Evolutionary conservation across 805 yeast genomes (phyloP).

Genomic region (Metschnikowia similis): DNA sequence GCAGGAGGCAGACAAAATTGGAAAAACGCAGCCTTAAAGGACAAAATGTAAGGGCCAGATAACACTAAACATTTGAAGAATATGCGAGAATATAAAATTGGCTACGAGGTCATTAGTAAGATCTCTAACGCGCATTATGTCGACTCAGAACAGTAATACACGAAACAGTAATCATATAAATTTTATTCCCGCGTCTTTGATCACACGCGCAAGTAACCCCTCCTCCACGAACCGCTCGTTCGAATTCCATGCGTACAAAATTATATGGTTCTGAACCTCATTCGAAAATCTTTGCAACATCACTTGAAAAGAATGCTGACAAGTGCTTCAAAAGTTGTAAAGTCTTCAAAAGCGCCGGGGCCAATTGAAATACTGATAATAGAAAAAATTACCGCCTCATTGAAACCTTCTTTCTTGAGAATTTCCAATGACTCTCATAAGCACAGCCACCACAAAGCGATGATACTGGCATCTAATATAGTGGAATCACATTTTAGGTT

Average conservation of each 20-base stretch:
- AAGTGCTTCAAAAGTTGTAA: constrained; percentile 5
- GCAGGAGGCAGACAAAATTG: constrained; percentile 17
- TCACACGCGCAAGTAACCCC: background rate
- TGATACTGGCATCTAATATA: constrained; percentile 65
- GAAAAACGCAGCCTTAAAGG: constrained; percentile 14
- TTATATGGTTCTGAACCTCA: constrained; percentile 7
- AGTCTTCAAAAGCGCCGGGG: constrained; percentile 24
- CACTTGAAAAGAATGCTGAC: constrained; percentile 9
- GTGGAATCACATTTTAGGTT: constrained; percentile 82
- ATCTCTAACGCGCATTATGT: background rate
- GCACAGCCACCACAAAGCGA: constrained; percentile 83
- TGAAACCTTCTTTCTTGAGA: constrained; percentile 44
- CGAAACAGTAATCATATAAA: background rate
- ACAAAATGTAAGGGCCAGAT: constrained; percentile 7
- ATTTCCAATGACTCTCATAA: constrained; percentile 80
- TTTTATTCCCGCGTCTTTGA: background rate
- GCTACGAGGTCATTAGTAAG: background rate
- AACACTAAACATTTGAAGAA: background rate
- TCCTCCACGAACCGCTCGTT: background rate
- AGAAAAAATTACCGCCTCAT: constrained; percentile 37
- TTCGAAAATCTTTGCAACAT: background rate
- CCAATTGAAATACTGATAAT: constrained; percentile 51
- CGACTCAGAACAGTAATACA: background rate
- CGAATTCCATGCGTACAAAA: background rate
- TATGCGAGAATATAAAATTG: background rate